These are phyloP conservation scores for Neoascochyta sp. DNA, from an alignment of 2,329 filamentous ascomycete species.

Conservation along the genomic window DNA sequence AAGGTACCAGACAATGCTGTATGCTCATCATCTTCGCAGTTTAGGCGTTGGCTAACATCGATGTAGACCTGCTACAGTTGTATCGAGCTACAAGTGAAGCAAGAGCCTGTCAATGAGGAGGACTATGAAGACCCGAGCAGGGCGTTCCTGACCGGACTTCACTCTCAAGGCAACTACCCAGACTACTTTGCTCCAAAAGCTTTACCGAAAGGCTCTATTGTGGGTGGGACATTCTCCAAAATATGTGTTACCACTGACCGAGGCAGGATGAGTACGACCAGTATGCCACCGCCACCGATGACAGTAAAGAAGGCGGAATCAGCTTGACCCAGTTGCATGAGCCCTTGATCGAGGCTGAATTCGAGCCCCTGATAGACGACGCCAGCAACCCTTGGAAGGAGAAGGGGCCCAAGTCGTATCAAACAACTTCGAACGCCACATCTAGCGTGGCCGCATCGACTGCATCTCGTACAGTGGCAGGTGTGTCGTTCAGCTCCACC, in stretches of 20 bases:
- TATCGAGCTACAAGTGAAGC: slow-evolving; percentile 21
- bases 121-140: slow-evolving; percentile 26
- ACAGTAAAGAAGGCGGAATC: slow-evolving; percentile 16
- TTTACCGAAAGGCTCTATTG: too few species aligned
- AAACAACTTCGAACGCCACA: too few species aligned
- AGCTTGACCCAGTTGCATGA: slow-evolving; percentile 10
- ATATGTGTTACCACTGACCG: background rate
- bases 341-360: slow-evolving; percentile 21
- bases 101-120: slow-evolving; percentile 24
- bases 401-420: too few species aligned
- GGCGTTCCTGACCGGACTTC: slow-evolving; percentile 18
- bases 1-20: slow-evolving; percentile 46
- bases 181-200: slow-evolving; percentile 26
- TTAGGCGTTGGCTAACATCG: slow-evolving; percentile 6
- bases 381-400: too few species aligned
- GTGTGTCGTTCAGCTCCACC: too few species aligned
- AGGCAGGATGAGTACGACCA: background rate
- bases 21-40: slow-evolving; percentile 26
- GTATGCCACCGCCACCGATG: slow-evolving; percentile 8
- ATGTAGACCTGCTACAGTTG: slow-evolving; percentile 31
- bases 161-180: slow-evolving; percentile 9
- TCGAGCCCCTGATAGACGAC: too few species aligned
- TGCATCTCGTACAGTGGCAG: too few species aligned
- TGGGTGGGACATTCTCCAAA: too few species aligned
- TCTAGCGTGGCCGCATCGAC: too few species aligned